Evolutionary conservation across 1,139 yeast genomes (phyloP), one percentile per base, ranked within the genome.

Genomic region (Candida tropicalis): DNA sequence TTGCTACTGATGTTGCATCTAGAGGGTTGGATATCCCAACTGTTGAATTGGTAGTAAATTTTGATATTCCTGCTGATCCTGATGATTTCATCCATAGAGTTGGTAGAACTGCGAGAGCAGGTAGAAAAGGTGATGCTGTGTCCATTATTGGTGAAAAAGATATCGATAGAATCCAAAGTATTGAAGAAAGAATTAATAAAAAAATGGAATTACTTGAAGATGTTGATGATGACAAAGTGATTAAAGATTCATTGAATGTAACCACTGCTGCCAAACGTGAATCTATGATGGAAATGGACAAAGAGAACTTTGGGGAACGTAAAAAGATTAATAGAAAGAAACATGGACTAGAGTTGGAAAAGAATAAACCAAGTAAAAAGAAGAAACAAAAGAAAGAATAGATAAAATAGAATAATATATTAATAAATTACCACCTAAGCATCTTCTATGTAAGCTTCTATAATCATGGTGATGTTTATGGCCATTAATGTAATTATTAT

Each of bases 81-180:
- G 98, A 93, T 62, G 97, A 91, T 62, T 95, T 87, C 58, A 88
- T 93, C 45, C 99, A 93, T 68, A 76, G 99, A 62, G 96, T 91
- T n/a, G 99, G 99, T 76, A 89, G 99, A 81, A 93, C 99, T 15
- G 99, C 99, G n/a, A 87, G 99, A 77, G 99, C 99, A 3, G 98
- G 98, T 5, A 76, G 95, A 56, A 70, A 72, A 43, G 79, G 79
- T 52, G 71, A 68, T 42, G 66, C 78, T 4, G 62, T 73, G 3
- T 81, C 95, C 11, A 75, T 93, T 47, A 85, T 93, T 5, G 81
- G 96, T 1, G 97, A 91, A 56, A 81, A 85, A 47, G 99, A 93
- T 58, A 84, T 93, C 13, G 77, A 75, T 22, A 76, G 98, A 56
- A 78, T 93, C 9, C 79, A 87, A 52, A 84, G 93, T 7, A 93